Base-by-base conservation (phyloP, 768 basidiomycete species). In the Lentinula lateritia region DNA sequence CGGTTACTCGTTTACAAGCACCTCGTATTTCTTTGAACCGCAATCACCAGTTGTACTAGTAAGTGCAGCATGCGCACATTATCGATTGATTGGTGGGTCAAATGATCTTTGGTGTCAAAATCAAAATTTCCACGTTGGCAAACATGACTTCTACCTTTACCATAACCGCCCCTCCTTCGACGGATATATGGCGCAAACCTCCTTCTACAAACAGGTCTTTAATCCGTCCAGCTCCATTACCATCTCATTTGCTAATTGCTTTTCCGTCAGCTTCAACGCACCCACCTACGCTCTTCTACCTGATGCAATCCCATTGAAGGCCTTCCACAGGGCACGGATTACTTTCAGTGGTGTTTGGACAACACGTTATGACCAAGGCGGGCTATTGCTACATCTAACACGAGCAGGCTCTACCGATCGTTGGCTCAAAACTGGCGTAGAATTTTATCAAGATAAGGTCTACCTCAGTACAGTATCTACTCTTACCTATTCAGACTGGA, bases 361-460 rank as follows among this genome's bases (percentile, higher is more conserved):
- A 8, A 58, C 57, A 35, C 57, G 42, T 7, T 58, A 58, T 50
- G 58, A 59, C 13, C 58, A 58, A 43, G 42, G 58, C 43, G 38
- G 50, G 35, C 16, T 63, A 32, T 52, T 58, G 18, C 36, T 58
- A 35, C 50, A 58, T 54, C 34, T 54, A 39, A 52, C 62, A 20
- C 50, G 20, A 45, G 18, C 50, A 36, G n/a, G 50, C 41, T 50
- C 57, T 23, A n/a, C 46, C 36, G 34, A 42, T 36, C 56, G 35
- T 16, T 62, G 62, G 62, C 28, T 62, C 18, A 62, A 62, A 50
- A 62, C 62, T 2, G 62, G 62, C 2, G 42, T 62, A 1, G 62
- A 62, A 41, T 52, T 58, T 18, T 63, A 63, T 28, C 46, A 59
- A n/a, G 62, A 45, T 7, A 59, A 52, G 23, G 23, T 39, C 3